These are phyloP conservation scores for Marsdenia floribunda DNA, from an alignment of 257 asterid species.

Conservation along the genomic window DNA sequence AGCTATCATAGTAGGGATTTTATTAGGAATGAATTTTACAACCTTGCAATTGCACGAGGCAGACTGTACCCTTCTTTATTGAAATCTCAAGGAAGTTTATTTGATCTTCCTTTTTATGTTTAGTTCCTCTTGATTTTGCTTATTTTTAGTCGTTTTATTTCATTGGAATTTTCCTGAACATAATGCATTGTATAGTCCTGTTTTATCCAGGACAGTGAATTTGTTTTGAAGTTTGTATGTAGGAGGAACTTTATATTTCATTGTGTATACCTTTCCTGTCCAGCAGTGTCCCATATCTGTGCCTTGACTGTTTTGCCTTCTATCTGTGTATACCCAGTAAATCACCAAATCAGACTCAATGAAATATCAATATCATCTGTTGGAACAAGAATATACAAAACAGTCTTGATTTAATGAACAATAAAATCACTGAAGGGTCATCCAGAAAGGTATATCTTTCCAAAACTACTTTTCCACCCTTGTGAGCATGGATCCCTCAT, in stretches of 20 bases:
- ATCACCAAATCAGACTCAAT: constrained; percentile 3
- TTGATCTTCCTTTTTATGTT: background rate
- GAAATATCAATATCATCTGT: background rate
- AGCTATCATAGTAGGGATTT: background rate
- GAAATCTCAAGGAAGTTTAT: background rate
- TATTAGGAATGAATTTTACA: background rate
- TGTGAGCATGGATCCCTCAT: background rate
- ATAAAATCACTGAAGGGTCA: background rate
- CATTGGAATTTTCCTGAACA: background rate
- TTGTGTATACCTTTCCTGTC: constrained; percentile 69
- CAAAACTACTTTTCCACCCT: background rate
- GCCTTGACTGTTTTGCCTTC: constrained; percentile 81
- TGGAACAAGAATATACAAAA: background rate
- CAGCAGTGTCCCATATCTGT: constrained; percentile 88
- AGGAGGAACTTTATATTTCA: background rate
- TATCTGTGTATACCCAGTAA: constrained; percentile 33
- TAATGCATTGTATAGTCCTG: background rate
- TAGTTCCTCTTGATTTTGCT: background rate
- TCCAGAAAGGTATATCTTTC: background rate
- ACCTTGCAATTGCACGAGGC: background rate
- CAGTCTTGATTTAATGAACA: background rate
- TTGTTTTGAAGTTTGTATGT: background rate
- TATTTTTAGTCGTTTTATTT: background rate
- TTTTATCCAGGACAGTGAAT: background rate
- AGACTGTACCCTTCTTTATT: no score